These are phyloP conservation scores for Diplodia scrobiculata DNA, from an alignment of 2,329 filamentous ascomycete species.

Conservation along the genomic window DNA sequence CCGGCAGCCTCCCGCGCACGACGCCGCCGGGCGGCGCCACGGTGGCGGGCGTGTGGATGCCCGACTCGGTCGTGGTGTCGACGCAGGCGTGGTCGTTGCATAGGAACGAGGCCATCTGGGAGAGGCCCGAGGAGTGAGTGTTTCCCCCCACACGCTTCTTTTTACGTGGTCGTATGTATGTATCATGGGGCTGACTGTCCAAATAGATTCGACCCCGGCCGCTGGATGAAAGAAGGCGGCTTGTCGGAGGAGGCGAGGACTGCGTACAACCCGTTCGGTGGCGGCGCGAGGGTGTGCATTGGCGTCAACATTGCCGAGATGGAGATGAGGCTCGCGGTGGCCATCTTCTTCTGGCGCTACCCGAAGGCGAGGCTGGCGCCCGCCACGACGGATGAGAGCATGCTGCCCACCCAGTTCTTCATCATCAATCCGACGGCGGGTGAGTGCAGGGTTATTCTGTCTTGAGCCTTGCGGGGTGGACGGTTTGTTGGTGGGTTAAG, in stretches of 20 bases:
- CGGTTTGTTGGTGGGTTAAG: too few species aligned
- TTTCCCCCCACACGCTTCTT: too few species aligned
- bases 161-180: too few species aligned
- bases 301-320: slow-evolving; percentile 67
- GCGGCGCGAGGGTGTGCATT: slow-evolving; percentile 68
- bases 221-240: slow-evolving; percentile 36
- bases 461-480: neutral
- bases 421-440: slow-evolving; percentile 49
- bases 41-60: slow-evolving; percentile 43
- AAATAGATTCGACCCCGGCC: slow-evolving; percentile 40
- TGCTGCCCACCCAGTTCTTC: slow-evolving; percentile 51
- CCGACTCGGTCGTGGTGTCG: slow-evolving; percentile 41
- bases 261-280: slow-evolving; percentile 69
- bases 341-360: slow-evolving; percentile 57
- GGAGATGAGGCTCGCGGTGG: slow-evolving; percentile 57
- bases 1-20: slow-evolving; percentile 41
- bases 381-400: slow-evolving; percentile 43
- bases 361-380: slow-evolving; percentile 36
- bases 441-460: slow-evolving; percentile 45
- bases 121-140: neutral
- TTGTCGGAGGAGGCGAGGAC: slow-evolving; percentile 46
- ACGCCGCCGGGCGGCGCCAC: slow-evolving; percentile 42
- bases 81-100: slow-evolving; percentile 47
- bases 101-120: slow-evolving; percentile 34
- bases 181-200: neutral